Evolutionary conservation across 2,329 filamentous ascomycete species (phyloP).

Genomic region (Parascedosporium putredinis): DNA sequence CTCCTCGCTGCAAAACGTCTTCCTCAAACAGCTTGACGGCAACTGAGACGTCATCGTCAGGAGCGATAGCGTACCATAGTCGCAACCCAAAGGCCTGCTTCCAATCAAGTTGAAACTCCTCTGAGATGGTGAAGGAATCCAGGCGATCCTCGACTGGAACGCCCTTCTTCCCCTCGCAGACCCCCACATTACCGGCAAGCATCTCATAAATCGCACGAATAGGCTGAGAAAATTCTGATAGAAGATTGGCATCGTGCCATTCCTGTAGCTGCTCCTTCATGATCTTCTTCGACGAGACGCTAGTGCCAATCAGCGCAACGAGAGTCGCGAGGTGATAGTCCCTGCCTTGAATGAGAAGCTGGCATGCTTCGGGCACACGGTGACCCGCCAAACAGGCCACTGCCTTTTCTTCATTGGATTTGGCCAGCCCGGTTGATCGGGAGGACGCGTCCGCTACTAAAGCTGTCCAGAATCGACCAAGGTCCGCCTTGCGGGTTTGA

Average conservation of each 20-base stretch:
- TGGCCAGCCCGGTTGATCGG: constrained; percentile 45
- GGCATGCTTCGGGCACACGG: constrained; percentile 73
- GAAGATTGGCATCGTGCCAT: constrained; percentile 73
- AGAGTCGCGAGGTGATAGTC: constrained; percentile 80
- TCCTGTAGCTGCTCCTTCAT: constrained; percentile 71
- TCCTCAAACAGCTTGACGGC: constrained; percentile 65
- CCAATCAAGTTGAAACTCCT: constrained; percentile 83
- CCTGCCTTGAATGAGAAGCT: constrained; percentile 61
- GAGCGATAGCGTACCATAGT: constrained; percentile 73
- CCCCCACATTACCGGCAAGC: constrained; percentile 75
- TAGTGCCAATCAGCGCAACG: constrained; percentile 69
- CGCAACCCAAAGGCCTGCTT: constrained; percentile 84
- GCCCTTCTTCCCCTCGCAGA: constrained; percentile 65
- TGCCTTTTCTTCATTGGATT: constrained; percentile 69
- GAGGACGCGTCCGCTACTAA: constrained; percentile 52
- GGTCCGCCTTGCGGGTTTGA: constrained; percentile 44
- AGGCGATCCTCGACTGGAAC: constrained; percentile 70
- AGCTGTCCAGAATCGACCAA: constrained; percentile 58
- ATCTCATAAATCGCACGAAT: constrained; percentile 85
- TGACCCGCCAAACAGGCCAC: constrained; percentile 70
- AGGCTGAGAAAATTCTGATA: constrained; percentile 77
- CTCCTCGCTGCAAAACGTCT: constrained; percentile 61
- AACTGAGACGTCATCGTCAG: constrained; percentile 56
- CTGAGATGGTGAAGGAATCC: constrained; percentile 69
- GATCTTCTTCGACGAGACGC: constrained; percentile 57